A percentile compares a stretch with the other conserved stretches of the same genome.
phyloP scores from a whole-genome alignment of 2,329 filamentous ascomycete species.

The Fusarium lateritium region DNA sequence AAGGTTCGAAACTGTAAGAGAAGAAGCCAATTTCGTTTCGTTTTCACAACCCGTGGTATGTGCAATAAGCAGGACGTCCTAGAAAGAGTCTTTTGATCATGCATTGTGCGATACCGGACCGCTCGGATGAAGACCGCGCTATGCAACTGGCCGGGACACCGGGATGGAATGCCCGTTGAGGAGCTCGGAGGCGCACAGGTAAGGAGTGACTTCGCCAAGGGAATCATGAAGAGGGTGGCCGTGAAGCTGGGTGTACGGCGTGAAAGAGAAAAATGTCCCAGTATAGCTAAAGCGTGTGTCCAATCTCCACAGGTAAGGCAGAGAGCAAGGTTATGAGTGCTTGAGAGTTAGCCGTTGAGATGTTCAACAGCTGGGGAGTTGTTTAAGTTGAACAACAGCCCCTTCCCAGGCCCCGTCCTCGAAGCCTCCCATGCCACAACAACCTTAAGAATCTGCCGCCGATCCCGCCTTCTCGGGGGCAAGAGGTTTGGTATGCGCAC shows the following conservation, averaged over 20 bases:
- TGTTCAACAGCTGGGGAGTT: conserved; percentile 21
- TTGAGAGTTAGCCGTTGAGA: conserved; percentile 26
- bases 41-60: neutral
- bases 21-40: conserved; percentile 1
- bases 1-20: neutral
- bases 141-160: conserved; percentile 35
- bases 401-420: conserved; percentile 14
- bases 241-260: conserved; percentile 31
- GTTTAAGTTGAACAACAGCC: conserved; percentile 45
- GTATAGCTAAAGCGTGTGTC: conserved; percentile 29
- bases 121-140: conserved; percentile 33
- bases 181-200: conserved; percentile 25
- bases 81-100: conserved; percentile 20
- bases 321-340: conserved; percentile 34
- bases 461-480: conserved; percentile 7
- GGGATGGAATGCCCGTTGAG: conserved; percentile 33
- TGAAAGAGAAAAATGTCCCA: conserved; percentile 21
- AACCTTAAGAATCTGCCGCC: conserved; percentile 2
- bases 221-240: conserved; percentile 31
- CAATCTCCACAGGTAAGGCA: conserved; percentile 41
- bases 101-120: conserved; percentile 40
- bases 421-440: conserved; percentile 21
- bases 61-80: conserved; percentile 5
- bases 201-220: conserved; percentile 32
- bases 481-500: conserved; percentile 2